phyloP scores from a whole-genome alignment of 106 monocot genomes.

The Dioscorea dumetorum region DNA sequence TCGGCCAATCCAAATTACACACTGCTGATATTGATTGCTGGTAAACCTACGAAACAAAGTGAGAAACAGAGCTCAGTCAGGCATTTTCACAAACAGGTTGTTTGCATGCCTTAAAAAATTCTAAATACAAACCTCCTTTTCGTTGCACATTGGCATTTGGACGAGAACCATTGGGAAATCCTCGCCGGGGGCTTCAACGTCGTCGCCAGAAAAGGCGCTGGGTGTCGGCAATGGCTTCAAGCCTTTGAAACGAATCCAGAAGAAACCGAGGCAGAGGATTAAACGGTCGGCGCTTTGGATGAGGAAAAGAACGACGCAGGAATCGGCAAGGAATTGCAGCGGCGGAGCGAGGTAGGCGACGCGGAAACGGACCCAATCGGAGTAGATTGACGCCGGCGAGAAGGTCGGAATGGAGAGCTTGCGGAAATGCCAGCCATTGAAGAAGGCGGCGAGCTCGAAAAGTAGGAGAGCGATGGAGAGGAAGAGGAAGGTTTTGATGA shows the following conservation, averaged over 20 bases:
- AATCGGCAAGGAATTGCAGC: slow-evolving; percentile 75
- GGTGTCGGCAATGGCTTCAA: slow-evolving; percentile 55
- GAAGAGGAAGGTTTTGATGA: slow-evolving; percentile 50
- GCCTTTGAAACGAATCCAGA: slow-evolving; percentile 65
- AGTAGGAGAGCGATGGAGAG: slow-evolving; percentile 43
- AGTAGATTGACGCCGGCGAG: slow-evolving; percentile 30
- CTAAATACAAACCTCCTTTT: slow-evolving; percentile 61
- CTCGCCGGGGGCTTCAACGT: slow-evolving; percentile 23
- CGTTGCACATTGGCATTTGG: slow-evolving; percentile 99
- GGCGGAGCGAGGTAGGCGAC: slow-evolving; percentile 66
- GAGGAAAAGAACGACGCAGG: slow-evolving; percentile 81
- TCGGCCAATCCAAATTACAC: slow-evolving; percentile 90
- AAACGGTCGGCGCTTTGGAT: slow-evolving; percentile 85
- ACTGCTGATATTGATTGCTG: slow-evolving; percentile 89
- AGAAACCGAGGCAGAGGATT: slow-evolving; percentile 76
- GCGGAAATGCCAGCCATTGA: slow-evolving; percentile 44
- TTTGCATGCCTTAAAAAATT: no score
- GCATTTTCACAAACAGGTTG: no score
- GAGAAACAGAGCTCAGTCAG: no score
- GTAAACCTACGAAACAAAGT: slow-evolving; percentile 49
- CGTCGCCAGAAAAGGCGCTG: background rate
- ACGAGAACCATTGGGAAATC: slow-evolving; percentile 86
- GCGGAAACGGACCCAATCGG: slow-evolving; percentile 53
- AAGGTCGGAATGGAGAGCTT: slow-evolving; percentile 10
- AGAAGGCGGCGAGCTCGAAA: slow-evolving; percentile 57